Evolutionary conservation across 176 grass and related monocot species (phyloP).

Genomic region (Stipa capillata): DNA sequence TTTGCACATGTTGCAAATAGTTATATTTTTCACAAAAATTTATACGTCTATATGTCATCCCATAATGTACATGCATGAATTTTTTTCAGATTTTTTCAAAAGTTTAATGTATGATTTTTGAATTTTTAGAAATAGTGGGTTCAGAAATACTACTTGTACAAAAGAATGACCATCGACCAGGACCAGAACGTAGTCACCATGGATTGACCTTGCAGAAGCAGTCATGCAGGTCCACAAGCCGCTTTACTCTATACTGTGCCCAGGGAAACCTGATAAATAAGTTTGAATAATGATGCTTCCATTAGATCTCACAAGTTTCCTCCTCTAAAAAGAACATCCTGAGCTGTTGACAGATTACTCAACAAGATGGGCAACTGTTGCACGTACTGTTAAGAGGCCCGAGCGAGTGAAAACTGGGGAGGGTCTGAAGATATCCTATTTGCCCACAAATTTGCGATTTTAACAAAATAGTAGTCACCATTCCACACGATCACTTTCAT

Average conservation of each 20-base stretch:
- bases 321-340: neutral
- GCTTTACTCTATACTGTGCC: neutral
- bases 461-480: slow-evolving; percentile 43
- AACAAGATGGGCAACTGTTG: neutral
- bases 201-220: neutral
- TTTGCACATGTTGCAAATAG: too few species aligned
- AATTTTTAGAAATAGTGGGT: too few species aligned
- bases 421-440: slow-evolving; percentile 41
- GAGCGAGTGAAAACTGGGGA: slow-evolving; percentile 16
- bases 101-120: too few species aligned
- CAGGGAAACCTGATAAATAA: neutral
- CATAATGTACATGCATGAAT: too few species aligned
- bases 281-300: neutral
- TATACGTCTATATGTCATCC: too few species aligned
- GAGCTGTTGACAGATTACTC: neutral
- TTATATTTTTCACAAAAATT: too few species aligned
- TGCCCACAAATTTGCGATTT: slow-evolving; percentile 55
- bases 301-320: neutral
- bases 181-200: neutral
- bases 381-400: neutral
- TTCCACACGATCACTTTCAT: slow-evolving; percentile 40
- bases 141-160: too few species aligned
- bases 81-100: too few species aligned
- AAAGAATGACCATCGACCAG: slow-evolving; percentile 17
- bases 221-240: neutral